phyloP scores from a whole-genome alignment of 441 rosid species.

The Omphalea diandra region DNA sequence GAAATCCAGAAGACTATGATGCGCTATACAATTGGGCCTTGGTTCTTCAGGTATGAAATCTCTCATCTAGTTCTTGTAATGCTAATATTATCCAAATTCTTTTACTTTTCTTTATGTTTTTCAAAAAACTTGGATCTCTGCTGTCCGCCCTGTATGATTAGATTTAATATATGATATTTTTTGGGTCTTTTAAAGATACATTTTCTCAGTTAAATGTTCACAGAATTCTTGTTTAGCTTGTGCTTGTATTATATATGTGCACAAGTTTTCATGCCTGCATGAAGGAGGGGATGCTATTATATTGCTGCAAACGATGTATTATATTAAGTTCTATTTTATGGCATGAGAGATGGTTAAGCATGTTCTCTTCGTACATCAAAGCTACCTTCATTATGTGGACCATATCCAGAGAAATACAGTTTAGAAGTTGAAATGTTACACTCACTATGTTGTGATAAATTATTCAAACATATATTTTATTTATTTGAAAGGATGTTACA shows the following conservation, averaged over 20 bases:
- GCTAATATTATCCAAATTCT: neutral
- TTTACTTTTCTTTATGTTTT: too few relatives aligned
- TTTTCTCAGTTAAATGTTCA: neutral
- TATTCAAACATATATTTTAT: too few relatives aligned
- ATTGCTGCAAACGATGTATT: neutral
- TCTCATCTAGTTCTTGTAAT: neutral
- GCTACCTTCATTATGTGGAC: neutral
- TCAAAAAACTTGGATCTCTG: neutral
- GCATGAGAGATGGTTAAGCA: neutral
- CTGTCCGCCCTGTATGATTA: neutral
- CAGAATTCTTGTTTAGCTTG: neutral
- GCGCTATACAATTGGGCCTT: constrained; percentile 97
- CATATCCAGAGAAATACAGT: neutral
- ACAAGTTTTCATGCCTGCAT: neutral
- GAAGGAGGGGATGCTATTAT: neutral
- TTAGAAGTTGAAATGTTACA: neutral
- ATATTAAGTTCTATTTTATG: neutral
- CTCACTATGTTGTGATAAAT: neutral
- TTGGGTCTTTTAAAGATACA: neutral
- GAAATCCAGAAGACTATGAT: constrained; percentile 95
- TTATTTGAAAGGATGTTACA: too few relatives aligned
- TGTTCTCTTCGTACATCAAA: neutral
- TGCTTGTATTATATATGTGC: neutral
- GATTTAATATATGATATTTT: neutral
- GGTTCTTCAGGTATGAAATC: constrained; percentile 84